Evolutionary conservation across 2,329 filamentous ascomycete species (phyloP), one percentile per base, ranked within the genome.

Genomic region (Cordyceps javanica): DNA sequence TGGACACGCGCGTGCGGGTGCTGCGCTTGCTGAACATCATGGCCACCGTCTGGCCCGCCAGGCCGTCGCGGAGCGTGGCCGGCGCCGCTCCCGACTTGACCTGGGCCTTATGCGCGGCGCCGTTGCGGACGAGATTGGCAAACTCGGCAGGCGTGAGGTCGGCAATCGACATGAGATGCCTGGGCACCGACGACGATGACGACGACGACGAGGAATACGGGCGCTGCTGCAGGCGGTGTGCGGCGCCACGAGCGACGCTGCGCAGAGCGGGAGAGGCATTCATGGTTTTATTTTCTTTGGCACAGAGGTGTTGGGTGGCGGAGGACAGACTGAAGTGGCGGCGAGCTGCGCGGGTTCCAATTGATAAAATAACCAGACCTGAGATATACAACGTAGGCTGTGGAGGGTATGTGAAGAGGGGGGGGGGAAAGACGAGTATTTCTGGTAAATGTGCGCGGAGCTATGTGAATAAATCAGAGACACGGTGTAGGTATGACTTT

Each of bases 11-110:
- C 13, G 94, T 99, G 60, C 94, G 85, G 13, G 94, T 99, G 66
- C 89, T 95, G 64, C 92, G 86, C 77, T 99, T 99, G 80, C 82
- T 95, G 79, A 99, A 99, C 80, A 95, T 90, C 86, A 99, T 88
- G 63, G 94, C 93, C 32, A 99, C 83, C 0, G 91, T 92, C 72
- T 90, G 85, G 54, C 90, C 89, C 1, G 82, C 74, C 61, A 99
- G 75, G 11, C 82, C 77, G 41, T 80, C 79, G 55, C 80, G 75
- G 56, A 95, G 75, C 44, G 78, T 75, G 52, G 76, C 70, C 3
- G 88, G 83, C 19, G 66, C 61, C 45, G 64, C 64, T 46, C 84
- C 83, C 21, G 84, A 82, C 72, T 95, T 96, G 76, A 93, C 84
- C 57, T 84, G 78, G 56, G 82, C 73, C 73, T 97, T 97, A 76